phyloP scores from a whole-genome alignment of 805 yeast species.

The Nakazawaea ambrosiae region DNA sequence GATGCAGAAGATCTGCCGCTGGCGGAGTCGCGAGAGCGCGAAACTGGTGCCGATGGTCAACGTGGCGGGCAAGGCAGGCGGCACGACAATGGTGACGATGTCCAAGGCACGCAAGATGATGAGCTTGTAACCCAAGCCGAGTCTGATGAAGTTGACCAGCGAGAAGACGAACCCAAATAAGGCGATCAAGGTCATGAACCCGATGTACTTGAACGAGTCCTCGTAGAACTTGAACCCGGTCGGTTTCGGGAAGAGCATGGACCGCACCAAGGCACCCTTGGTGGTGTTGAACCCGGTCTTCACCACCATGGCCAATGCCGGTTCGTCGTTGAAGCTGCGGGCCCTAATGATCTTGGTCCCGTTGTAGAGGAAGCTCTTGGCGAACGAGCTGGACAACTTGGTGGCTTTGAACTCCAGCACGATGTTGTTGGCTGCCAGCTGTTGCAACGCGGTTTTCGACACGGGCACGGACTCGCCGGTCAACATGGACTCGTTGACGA shows the following conservation, averaged over 20 bases:
- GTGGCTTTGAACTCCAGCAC: constrained; percentile 48
- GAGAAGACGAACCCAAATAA: constrained; percentile 76
- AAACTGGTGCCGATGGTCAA: constrained; percentile 94
- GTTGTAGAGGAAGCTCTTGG: constrained; percentile 71
- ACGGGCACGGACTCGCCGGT: constrained; percentile 99
- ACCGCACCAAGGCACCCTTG: constrained; percentile 86
- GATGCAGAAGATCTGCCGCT: constrained; percentile 73
- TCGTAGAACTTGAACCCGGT: constrained; percentile 86
- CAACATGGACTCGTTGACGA: constrained; percentile 95
- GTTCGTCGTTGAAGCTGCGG: constrained; percentile 62
- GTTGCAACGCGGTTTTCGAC: constrained; percentile 62
- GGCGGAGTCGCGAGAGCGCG: constrained; percentile 71
- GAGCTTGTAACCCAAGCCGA: constrained; percentile 61
- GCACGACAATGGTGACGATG: constrained; percentile 92
- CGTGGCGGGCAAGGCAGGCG: constrained; percentile 98
- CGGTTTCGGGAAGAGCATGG: constrained; percentile 96
- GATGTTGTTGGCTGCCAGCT: constrained; percentile 51
- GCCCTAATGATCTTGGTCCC: constrained; percentile 89
- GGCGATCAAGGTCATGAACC: constrained; percentile 87
- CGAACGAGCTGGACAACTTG: constrained; percentile 54
- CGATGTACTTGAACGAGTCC: constrained; percentile 94
- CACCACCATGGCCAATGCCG: constrained; percentile 81
- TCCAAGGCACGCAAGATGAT: constrained; percentile 89
- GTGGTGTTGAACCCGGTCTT: constrained; percentile 94
- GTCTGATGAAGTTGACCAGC: constrained; percentile 70